Evolutionary conservation across 2,329 filamentous ascomycete species (phyloP).

Genomic region (Xylaria multiplex): DNA sequence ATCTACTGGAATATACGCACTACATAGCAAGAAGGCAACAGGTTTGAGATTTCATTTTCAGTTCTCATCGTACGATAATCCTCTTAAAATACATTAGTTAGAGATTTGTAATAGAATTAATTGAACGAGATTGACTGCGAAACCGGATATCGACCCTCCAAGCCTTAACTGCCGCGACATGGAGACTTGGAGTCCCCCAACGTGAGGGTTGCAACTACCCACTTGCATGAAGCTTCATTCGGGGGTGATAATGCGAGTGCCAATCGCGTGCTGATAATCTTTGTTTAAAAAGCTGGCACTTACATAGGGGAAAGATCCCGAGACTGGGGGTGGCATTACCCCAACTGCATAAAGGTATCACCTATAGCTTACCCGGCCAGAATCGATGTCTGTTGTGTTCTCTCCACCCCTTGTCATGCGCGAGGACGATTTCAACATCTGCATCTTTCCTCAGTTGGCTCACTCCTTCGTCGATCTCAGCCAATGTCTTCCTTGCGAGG

Average conservation of each 20-base stretch:
- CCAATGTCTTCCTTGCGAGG: slow-evolving; percentile 56
- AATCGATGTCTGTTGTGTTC: slow-evolving; percentile 51
- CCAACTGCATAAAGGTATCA: neutral
- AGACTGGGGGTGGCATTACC: neutral
- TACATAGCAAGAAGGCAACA: neutral
- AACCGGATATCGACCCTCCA: neutral
- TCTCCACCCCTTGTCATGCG: slow-evolving; percentile 61
- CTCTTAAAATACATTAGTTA: neutral
- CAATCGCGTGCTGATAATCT: neutral
- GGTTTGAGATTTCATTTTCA: neutral
- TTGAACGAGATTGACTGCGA: neutral
- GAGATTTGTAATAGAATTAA: neutral
- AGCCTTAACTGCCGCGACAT: slow-evolving; percentile 32
- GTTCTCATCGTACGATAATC: neutral
- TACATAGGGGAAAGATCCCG: neutral
- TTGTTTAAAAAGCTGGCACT: neutral
- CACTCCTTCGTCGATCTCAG: slow-evolving; percentile 53
- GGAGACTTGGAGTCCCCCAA: slow-evolving; percentile 22
- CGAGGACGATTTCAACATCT: slow-evolving; percentile 60
- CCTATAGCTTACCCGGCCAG: slow-evolving; percentile 46
- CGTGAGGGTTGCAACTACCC: slow-evolving; percentile 3
- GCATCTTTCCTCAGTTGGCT: slow-evolving; percentile 40
- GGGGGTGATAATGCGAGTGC: neutral
- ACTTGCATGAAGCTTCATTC: slow-evolving; percentile 1
- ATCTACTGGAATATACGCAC: neutral